A percentile compares a stretch with the other conserved stretches of the same genome.
Conservation (phyloP, 1,284 basidiomycete genomes). For the Sanguinoderma infundibulare region DNA sequence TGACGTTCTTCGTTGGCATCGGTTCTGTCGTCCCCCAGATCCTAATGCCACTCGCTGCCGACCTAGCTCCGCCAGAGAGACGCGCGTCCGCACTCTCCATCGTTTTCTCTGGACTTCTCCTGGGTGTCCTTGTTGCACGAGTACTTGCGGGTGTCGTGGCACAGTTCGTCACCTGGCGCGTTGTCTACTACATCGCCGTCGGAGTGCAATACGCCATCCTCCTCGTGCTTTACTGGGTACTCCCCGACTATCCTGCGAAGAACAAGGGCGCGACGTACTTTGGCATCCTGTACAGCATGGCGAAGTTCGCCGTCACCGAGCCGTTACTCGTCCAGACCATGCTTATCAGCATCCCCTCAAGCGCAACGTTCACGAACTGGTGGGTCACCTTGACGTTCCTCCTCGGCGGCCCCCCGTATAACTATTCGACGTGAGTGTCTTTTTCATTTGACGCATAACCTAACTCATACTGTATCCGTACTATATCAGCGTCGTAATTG, state of each 20-base stretch:
- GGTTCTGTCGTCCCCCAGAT: conserved; percentile 47
- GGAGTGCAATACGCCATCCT: conserved; percentile 44
- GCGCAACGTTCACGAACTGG: conserved; percentile 46
- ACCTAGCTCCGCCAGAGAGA: conserved; percentile 52
- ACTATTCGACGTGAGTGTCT: conserved; percentile 43
- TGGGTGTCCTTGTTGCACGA: conserved; percentile 53
- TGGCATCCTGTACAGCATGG: conserved; percentile 51
- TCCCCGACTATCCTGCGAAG: conserved; percentile 59
- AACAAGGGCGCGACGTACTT: conserved; percentile 46
- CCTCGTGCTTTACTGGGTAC: conserved; percentile 43
- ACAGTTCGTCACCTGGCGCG: conserved; percentile 49
- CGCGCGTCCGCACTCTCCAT: conserved; percentile 55
- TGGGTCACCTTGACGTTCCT: conserved; percentile 61
- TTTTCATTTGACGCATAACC: no score
- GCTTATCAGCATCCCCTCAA: conserved; percentile 46
- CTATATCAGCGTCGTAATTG: conserved; percentile 47
- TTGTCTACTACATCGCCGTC: conserved; percentile 52
- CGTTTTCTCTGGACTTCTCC: conserved; percentile 52
- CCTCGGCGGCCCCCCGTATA: conserved; percentile 51
- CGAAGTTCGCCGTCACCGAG: conserved; percentile 50
- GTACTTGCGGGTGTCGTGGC: conserved; percentile 54
- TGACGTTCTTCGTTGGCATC: conserved; percentile 52
- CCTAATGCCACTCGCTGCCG: conserved; percentile 57
- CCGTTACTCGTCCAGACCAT: conserved; percentile 54
- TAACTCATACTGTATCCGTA: background rate